A percentile compares a stretch with the other conserved stretches of the same genome.
These are phyloP conservation scores for Cenchrus purpureus DNA, from an alignment of 176 grass and related monocot genomes.

Conservation along the genomic window DNA sequence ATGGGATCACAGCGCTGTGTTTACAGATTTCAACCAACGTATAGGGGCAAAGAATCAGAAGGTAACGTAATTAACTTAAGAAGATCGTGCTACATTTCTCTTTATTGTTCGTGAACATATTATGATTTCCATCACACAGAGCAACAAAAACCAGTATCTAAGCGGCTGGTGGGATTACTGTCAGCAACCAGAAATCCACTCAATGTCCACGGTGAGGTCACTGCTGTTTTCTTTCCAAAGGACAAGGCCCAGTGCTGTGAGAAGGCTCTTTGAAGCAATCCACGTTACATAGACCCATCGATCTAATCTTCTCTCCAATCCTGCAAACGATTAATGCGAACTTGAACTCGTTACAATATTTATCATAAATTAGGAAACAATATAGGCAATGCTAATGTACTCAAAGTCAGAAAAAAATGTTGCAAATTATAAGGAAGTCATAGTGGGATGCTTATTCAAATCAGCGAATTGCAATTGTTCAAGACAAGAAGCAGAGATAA, in stretches of 20 bases:
- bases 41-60: neutral
- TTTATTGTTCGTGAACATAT: conserved; percentile 30
- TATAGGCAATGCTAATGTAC: no score
- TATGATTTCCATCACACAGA: conserved; percentile 24
- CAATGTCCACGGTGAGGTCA: neutral
- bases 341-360: neutral
- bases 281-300: conserved; percentile 77
- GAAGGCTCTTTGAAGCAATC: conserved; percentile 83
- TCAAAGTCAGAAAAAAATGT: neutral
- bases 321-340: conserved; percentile 42
- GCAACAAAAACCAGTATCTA: neutral
- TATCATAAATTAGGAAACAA: neutral
- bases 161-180: neutral
- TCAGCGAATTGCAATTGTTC: neutral
- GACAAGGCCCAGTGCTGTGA: conserved; percentile 42
- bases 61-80: neutral
- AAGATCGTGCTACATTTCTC: conserved; percentile 38
- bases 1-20: neutral
- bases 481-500: conserved; percentile 26
- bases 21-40: neutral
- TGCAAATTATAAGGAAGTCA: no score
- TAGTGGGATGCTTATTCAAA: no score
- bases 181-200: conserved; percentile 21
- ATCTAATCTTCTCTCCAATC: conserved; percentile 85
- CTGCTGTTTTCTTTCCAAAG: no score